Evolutionary conservation across 768 basidiomycete genomes (phyloP).

Genomic region (Tremella mesenterica): DNA sequence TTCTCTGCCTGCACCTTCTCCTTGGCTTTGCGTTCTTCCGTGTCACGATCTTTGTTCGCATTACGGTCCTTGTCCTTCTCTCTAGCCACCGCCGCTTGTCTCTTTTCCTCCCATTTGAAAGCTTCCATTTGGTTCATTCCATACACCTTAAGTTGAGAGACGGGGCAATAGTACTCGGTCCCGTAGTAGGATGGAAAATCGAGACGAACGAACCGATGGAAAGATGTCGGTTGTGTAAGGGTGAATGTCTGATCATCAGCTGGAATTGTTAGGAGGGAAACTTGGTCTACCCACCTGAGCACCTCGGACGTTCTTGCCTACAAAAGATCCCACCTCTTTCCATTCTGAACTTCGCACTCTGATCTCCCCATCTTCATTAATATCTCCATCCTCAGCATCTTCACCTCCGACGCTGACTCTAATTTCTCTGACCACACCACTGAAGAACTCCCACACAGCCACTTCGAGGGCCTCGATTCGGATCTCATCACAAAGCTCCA

Average conservation of each 20-base stretch:
- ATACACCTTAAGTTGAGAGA: constrained; percentile 84
- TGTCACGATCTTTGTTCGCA: constrained; percentile 8
- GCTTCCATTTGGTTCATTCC: constrained; percentile 93
- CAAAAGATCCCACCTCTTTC: constrained; percentile 64
- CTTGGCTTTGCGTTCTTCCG: constrained; percentile 11
- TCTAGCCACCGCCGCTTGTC: constrained; percentile 12
- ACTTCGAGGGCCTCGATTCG: constrained; percentile 91
- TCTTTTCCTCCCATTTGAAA: constrained; percentile 64
- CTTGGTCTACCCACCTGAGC: constrained; percentile 61
- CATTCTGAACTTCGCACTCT: constrained; percentile 49
- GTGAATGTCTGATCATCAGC: constrained; percentile 31
- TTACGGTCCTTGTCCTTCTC: constrained; percentile 8
- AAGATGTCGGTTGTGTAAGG: constrained; percentile 46
- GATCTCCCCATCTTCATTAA: constrained; percentile 5
- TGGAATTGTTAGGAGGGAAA: not conserved
- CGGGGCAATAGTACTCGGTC: constrained; percentile 90
- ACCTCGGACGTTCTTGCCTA: constrained; percentile 81
- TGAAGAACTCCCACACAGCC: constrained; percentile 97
- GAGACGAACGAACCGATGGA: constrained; percentile 87
- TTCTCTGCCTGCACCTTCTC: constrained; percentile 15
- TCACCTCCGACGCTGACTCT: constrained; percentile 59
- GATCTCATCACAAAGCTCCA: constrained; percentile 96
- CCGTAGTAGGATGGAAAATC: constrained; percentile 92
- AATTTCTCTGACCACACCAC: constrained; percentile 89
- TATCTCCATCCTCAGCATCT: constrained; percentile 24